Evolutionary conservation across 2,329 filamentous ascomycete species (phyloP), one percentile per base, ranked within the genome.

Genomic region (Talaromyces sp.): DNA sequence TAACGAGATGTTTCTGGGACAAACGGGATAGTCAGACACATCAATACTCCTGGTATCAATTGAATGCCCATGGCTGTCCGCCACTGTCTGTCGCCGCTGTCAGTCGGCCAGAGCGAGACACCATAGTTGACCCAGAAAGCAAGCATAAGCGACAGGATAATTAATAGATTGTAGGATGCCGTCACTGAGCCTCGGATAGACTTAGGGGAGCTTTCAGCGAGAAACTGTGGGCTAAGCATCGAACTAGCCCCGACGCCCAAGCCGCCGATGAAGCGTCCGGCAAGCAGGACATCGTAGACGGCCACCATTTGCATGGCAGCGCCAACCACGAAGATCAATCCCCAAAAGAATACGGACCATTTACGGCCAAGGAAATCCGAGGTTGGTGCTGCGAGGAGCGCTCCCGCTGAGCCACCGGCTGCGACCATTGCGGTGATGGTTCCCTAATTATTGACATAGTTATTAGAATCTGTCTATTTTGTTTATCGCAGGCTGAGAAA

Each of bases 211-310:
- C 75, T 77, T 59, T 79, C 77, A 1, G 74, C 14, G 7, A 78
- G 68, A 59, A 74, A 79, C 29, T 77, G 72, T 9, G 77, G 77
- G 1, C 74, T 73, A 49, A 78, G 58, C 70, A 77, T 75, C 17
- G 71, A 75, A 3, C 67, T 74, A 7, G 69, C 71, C 72, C 69
- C 74, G 31, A 76, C 71, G 2, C 70, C 69, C 24, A 77, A 64
- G 7, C 73, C 74, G 1, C 70, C 69, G n/a, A 77, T 66, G 41
- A 75, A 66, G 0, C 76, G 70, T 3, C 76, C 75, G 8, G 71
- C 72, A 17, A 74, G 72, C 24, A 78, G 71, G 1, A 75, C 66
- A 8, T 70, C 65, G 11, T 77, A 67, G 51, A 73, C 63, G 7
- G 73, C 70, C 3, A 77, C 64, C 63, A 74, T 71, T 58, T 77